Evolutionary conservation across 23 red algal genomes (phyloP).

Genomic region (Gracilaria vermiculophylla): DNA sequence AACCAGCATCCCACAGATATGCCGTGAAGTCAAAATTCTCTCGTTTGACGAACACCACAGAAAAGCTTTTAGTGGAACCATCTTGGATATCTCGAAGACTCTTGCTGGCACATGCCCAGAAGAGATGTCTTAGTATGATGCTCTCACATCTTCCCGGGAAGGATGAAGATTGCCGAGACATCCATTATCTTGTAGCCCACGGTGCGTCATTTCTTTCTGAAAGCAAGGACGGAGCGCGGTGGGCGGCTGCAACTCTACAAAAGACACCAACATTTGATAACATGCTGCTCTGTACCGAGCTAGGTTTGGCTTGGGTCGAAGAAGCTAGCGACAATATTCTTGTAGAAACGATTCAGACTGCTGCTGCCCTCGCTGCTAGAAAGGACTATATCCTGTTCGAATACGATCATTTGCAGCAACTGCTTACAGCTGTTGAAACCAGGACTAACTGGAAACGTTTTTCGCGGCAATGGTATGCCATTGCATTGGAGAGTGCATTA

Average conservation of each 20-base stretch:
- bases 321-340: slow-evolving; percentile 41
- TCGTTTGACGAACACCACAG: neutral
- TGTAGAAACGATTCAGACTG: slow-evolving; percentile 15
- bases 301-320: slow-evolving; percentile 53
- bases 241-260: slow-evolving; percentile 19
- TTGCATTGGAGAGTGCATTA: slow-evolving; percentile 60
- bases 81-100: slow-evolving; percentile 50
- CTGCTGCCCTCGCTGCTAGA: neutral
- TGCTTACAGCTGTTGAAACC: slow-evolving; percentile 20
- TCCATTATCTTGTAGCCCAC: slow-evolving; percentile 14
- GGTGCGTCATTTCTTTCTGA: slow-evolving; percentile 22
- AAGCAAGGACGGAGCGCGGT: slow-evolving; percentile 31
- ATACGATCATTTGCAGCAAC: slow-evolving; percentile 38
- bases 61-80: slow-evolving; percentile 8
- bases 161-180: neutral
- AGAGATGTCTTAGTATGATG: slow-evolving; percentile 15
- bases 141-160: neutral
- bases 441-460: neutral
- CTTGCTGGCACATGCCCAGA: slow-evolving; percentile 50
- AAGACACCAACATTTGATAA: slow-evolving; percentile 39
- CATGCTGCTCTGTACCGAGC: slow-evolving; percentile 38
- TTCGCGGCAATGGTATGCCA: slow-evolving; percentile 50
- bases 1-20: slow-evolving; percentile 1
- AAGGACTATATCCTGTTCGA: neutral
- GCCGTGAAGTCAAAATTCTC: slow-evolving; percentile 41